phyloP scores from a whole-genome alignment of 345 rosid species.

The Durio zibethinus region DNA sequence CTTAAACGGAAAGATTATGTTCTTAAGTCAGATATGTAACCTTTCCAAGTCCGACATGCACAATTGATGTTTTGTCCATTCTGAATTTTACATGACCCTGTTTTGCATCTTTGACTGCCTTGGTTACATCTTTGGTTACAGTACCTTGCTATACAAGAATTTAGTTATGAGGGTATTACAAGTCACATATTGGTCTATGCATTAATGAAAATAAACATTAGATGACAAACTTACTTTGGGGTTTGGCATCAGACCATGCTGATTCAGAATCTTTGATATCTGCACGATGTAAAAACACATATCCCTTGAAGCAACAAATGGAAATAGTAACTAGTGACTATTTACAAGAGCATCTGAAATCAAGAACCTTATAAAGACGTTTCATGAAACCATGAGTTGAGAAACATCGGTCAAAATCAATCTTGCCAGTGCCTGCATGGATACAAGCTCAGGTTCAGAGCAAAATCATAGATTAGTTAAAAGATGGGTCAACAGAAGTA shows the following conservation, averaged over 20 bases:
- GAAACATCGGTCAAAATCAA: slow-evolving; percentile 78
- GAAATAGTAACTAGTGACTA: slow-evolving; percentile 1
- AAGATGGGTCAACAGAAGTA: not conserved
- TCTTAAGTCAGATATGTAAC: slow-evolving; percentile 29
- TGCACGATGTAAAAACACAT: slow-evolving; percentile 27
- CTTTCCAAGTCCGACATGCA: slow-evolving; percentile 95
- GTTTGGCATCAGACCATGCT: slow-evolving; percentile 85
- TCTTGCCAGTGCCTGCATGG: slow-evolving; percentile 71
- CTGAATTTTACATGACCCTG: slow-evolving; percentile 70
- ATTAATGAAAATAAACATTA: not conserved
- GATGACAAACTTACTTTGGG: slow-evolving; percentile 56
- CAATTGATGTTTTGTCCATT: slow-evolving; percentile 90
- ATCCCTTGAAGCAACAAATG: not conserved
- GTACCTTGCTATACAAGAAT: slow-evolving; percentile 72
- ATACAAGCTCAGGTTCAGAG: slow-evolving; percentile 7
- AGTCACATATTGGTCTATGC: not conserved
- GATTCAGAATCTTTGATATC: slow-evolving; percentile 88
- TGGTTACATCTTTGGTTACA: slow-evolving; percentile 65
- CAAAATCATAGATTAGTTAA: slow-evolving; percentile 6
- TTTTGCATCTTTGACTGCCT: slow-evolving; percentile 76
- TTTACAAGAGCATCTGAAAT: not conserved
- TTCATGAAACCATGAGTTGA: slow-evolving; percentile 74
- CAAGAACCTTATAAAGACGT: slow-evolving; percentile 72
- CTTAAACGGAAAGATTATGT: not conserved
- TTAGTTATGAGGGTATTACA: slow-evolving; percentile 2